Percentiles rank a stretch among this genome's conserved stretches.
phyloP scores from a whole-genome alignment of 352 stramenopile genomes.

The Globisporangium solare region DNA sequence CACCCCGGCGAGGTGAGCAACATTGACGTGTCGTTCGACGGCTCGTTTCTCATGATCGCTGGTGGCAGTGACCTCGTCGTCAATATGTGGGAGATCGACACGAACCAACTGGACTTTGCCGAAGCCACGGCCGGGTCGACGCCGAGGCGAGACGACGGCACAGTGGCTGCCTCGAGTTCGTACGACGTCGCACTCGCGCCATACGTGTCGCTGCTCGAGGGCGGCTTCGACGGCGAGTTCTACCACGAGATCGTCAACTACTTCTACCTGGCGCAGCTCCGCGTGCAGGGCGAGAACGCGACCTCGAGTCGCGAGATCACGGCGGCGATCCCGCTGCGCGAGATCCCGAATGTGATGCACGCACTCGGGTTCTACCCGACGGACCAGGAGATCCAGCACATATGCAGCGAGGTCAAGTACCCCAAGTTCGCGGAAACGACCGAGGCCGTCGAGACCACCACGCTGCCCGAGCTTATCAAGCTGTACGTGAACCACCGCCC shows the following conservation, averaged over 20 bases:
- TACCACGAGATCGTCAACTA: conserved; percentile 93
- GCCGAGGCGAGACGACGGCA: not conserved
- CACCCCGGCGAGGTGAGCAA: conserved; percentile 87
- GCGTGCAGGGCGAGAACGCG: conserved; percentile 87
- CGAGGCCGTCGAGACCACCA: conserved; percentile 58
- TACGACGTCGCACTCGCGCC: conserved; percentile 34
- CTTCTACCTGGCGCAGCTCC: conserved; percentile 92
- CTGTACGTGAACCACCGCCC: conserved; percentile 93
- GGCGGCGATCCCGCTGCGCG: conserved; percentile 67
- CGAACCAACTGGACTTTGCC: conserved; percentile 63
- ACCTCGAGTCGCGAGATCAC: conserved; percentile 68
- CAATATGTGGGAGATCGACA: conserved; percentile 90
- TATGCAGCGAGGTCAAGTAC: conserved; percentile 86
- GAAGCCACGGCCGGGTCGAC: conserved; percentile 31
- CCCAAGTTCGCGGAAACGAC: conserved; percentile 73
- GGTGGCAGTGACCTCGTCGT: conserved; percentile 87
- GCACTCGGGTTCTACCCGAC: conserved; percentile 91
- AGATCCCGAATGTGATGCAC: conserved; percentile 92
- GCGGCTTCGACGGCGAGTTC: conserved; percentile 71
- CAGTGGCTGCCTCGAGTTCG: not conserved
- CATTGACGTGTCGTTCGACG: conserved; percentile 81
- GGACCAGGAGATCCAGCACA: conserved; percentile 88
- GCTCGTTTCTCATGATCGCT: conserved; percentile 83
- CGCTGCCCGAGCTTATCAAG: conserved; percentile 78
- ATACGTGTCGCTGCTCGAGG: conserved; percentile 86